Base-by-base conservation (phyloP, 2,329 filamentous ascomycete species). In the Tolypocladium album region DNA sequence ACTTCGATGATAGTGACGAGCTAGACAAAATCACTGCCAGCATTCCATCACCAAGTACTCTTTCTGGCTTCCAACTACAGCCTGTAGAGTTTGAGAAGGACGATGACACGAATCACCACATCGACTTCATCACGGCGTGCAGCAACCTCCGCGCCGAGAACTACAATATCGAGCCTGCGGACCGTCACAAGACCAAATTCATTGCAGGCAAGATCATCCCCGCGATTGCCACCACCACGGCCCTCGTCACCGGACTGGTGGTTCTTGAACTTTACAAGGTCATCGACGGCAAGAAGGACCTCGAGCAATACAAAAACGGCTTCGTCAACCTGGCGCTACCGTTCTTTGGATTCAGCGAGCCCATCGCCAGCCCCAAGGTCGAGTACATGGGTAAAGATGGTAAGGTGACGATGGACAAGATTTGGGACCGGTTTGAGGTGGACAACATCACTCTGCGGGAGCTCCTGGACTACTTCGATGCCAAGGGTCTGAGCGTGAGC, bases 191-290 rank as follows among this genome's bases (percentile, higher is more conserved):
- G 86, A 99, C 93, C 63, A 99, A 99, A 80, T 97, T 99, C 76
- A 99, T 99, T 72, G 95, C 94, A 39, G 94, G 94, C 73, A 99
- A 99, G 84, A 99, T 99, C 67, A 99, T 99, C 66, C 94, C 94
- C 27, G 94, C 94, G 55, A 99, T 99, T 74, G 94, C 94, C 53
- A 99, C 94, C 3, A 97, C 94, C 0, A 99, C 94, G 3, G 93
- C 94, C 3, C 80, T 99, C 61, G 93, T 97, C 15, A 99, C 94
- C 3, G 94, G 94, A 61, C 82, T 99, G 55, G 92, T 99, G 58
- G 83, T 95, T 20, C 79, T 99, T 55, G 94, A 99, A 78, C 78
- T 97, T 56, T 97, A 90, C 87, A 99, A 99, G 85, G 84, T 99
- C 64, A 81, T 99, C 55, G 94, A 97, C 70, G 93, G 92, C 71